phyloP scores from a whole-genome alignment of 176 grass and related monocot species.

The Musa beccarii region DNA sequence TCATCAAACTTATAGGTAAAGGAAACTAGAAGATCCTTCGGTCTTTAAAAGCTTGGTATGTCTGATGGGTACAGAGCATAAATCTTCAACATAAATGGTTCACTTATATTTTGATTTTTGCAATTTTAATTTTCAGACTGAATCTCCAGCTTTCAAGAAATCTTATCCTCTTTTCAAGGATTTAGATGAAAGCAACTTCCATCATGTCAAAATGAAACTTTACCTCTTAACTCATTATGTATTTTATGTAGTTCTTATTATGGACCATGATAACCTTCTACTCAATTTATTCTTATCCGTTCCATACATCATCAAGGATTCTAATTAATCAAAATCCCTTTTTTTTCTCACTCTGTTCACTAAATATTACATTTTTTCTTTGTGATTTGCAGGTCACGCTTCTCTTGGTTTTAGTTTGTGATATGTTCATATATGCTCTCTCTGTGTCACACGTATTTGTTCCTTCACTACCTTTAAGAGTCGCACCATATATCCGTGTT shows the following conservation, averaged over 20 bases:
- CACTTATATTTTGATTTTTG: background rate
- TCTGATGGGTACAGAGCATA: background rate
- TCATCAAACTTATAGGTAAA: background rate
- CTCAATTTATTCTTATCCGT: background rate
- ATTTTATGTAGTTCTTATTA: background rate
- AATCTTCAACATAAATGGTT: background rate
- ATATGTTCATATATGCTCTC: slow-evolving; percentile 57
- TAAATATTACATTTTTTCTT: slow-evolving; percentile 24
- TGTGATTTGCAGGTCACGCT: slow-evolving; percentile 60
- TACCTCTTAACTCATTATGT: background rate
- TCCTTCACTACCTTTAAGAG: slow-evolving; percentile 52
- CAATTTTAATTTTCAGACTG: too few species aligned
- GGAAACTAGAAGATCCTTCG: background rate
- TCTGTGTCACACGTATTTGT: slow-evolving; percentile 30
- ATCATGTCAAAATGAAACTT: background rate
- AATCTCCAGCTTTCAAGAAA: too few species aligned
- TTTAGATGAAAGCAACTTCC: background rate
- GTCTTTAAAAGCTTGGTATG: background rate
- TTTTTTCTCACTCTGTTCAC: background rate
- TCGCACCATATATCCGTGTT: slow-evolving; percentile 84
- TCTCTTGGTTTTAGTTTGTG: slow-evolving; percentile 77
- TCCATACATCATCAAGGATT: background rate
- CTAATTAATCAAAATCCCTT: background rate
- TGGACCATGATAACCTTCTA: background rate
- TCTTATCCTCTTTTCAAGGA: too few species aligned